Conservation (phyloP, 306 rosid species). For the Herpetospermum pedunculosum region DNA sequence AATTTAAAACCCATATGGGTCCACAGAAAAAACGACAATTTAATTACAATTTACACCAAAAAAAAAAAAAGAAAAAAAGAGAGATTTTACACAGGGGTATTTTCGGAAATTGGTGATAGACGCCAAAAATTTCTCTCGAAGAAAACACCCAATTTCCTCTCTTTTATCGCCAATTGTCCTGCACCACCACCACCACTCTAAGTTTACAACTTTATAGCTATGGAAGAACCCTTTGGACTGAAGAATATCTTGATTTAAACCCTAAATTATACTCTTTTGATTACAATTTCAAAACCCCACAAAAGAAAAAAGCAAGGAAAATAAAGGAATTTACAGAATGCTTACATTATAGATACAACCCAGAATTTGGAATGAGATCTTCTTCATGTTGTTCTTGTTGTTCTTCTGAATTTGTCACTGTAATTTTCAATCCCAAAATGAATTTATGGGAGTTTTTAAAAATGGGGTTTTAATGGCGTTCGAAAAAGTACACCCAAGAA, state of each 20-base stretch:
- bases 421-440: not conserved
- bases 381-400: not conserved
- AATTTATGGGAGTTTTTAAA: not conserved
- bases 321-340: not conserved
- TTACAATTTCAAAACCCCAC: not conserved
- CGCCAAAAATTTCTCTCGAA: constrained; percentile 15
- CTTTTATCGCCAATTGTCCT: not conserved
- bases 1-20: not conserved
- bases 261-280: not conserved
- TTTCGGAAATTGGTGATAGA: constrained; percentile 2
- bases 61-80: not conserved
- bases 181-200: not conserved
- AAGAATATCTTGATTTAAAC: constrained; percentile 5
- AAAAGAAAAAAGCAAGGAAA: not conserved
- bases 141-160: constrained; percentile 3
- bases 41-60: not conserved
- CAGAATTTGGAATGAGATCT: not conserved
- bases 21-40: not conserved
- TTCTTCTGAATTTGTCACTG: not conserved
- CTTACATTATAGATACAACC: not conserved
- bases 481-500: not conserved
- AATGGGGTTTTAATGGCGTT: not conserved
- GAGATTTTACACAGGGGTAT: constrained; percentile 1
- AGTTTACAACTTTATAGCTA: not conserved
- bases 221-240: not conserved